These are phyloP conservation scores for Cetradonia linearis DNA, from an alignment of 495 filamentous ascomycete species.

Conservation along the genomic window DNA sequence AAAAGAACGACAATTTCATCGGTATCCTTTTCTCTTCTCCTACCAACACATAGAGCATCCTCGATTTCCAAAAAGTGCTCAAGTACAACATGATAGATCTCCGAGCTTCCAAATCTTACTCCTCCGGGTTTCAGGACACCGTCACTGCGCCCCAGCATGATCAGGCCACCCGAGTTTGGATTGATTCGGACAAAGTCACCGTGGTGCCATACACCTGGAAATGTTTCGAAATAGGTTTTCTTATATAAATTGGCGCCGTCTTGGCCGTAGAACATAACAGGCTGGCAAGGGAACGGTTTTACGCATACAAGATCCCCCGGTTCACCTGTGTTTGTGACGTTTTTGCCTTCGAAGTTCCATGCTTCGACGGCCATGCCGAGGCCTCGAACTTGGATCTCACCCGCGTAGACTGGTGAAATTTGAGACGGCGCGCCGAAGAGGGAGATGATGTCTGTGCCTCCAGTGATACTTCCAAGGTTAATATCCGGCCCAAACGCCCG, in stretches of 20 bases:
- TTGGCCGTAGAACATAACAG: slow-evolving; percentile 74
- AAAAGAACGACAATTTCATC: slow-evolving; percentile 87
- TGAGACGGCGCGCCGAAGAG: slow-evolving; percentile 82
- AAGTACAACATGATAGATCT: slow-evolving; percentile 87
- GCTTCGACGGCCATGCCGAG: slow-evolving; percentile 84
- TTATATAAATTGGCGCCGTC: slow-evolving; percentile 64
- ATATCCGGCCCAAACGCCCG: slow-evolving; percentile 60
- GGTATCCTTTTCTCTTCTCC: slow-evolving; percentile 56
- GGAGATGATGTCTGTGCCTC: slow-evolving; percentile 89
- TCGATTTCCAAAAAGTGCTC: slow-evolving; percentile 68
- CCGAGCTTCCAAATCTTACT: slow-evolving; percentile 77
- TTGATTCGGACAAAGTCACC: slow-evolving; percentile 84
- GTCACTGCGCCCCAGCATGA: slow-evolving; percentile 84
- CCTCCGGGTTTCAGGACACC: slow-evolving; percentile 83
- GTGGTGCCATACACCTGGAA: slow-evolving; percentile 78
- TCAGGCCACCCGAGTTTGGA: slow-evolving; percentile 59
- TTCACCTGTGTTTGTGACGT: slow-evolving; percentile 48
- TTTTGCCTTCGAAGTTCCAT: slow-evolving; percentile 52
- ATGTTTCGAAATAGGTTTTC: slow-evolving; percentile 78
- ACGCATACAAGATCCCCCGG: slow-evolving; percentile 88
- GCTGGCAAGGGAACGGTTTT: slow-evolving; percentile 81
- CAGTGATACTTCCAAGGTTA: slow-evolving; percentile 76
- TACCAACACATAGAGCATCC: slow-evolving; percentile 77
- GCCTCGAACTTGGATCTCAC: slow-evolving; percentile 83
- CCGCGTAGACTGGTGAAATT: slow-evolving; percentile 71